Base-by-base conservation (phyloP, 768 basidiomycete genomes). In the Suillus subalutaceus region DNA sequence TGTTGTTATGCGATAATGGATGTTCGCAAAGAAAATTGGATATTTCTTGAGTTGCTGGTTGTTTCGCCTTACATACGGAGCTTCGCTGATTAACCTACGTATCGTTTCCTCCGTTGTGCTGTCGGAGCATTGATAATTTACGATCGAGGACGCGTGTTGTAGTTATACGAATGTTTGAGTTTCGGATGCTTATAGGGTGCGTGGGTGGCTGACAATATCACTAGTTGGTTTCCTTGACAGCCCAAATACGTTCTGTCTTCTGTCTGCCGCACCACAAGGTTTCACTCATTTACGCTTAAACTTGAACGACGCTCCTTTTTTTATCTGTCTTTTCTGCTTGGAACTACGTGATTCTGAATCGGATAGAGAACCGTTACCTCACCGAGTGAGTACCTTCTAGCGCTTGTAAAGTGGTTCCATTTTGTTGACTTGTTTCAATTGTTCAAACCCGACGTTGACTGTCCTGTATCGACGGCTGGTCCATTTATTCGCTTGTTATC, bases 31-130 rank as follows among this genome's bases (percentile, higher is more conserved):
- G 32, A 12, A 44, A 37, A 63, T 20, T 20, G 26, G 13, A 32
- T 6, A 56, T 53, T 66, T 64, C 35, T 46, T 20, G 62, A 53
- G 30, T 65, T 40, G 38, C 46, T 16, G 32, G 44, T 32, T 26
- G 38, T 63, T 43, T 43, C 12, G 18, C 41, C 20, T 7, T 9
- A 44, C 59, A 41, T 59, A 65, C 53, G n/a, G 46, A 70, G 50
- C 26, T 66, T 57, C 12, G 13, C 40, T 13, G 23, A 62, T 35
- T 55, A 56, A 38, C 15, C 53, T 64, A 64, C 52, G 53, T 59
- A 60, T 26, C 38, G 38, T 32, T 55, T 10, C 23, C 9, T 60
- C 26, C 26, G 59, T 41, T 30, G 59, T 30, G 40, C 59, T 43
- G 30, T 60, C 16, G 23, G 23, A 44, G 43, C 18, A 43, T 18